Percentiles rank a stretch among this genome's conserved stretches.
Conservation (phyloP, 2,329 filamentous ascomycete genomes). For the Clarireedia homoeocarpa region DNA sequence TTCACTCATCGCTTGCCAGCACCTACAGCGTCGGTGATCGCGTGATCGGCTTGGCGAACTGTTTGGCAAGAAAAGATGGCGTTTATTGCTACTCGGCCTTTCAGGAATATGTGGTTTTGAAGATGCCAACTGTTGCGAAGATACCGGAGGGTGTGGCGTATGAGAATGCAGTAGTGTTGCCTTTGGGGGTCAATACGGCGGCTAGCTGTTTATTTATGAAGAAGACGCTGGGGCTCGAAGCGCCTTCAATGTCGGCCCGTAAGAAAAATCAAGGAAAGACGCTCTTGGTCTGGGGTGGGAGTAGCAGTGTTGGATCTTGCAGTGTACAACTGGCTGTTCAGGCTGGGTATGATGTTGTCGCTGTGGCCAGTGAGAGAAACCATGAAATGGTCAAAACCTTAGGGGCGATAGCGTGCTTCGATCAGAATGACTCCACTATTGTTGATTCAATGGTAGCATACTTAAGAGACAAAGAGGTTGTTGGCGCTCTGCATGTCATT, state of each 20-base stretch:
- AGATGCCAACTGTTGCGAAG: conserved; percentile 10
- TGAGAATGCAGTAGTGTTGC: conserved; percentile 26
- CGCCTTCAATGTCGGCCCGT: neutral
- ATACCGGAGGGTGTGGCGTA: conserved; percentile 26
- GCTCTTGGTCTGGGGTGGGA: conserved; percentile 21
- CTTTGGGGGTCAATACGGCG: conserved; percentile 27
- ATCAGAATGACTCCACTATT: conserved; percentile 29
- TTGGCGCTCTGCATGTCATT: conserved; percentile 25
- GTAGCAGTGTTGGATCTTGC: conserved; percentile 14
- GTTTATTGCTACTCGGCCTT: conserved; percentile 22
- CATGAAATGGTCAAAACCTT: conserved; percentile 30
- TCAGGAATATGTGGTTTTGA: conserved; percentile 25
- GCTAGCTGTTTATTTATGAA: conserved; percentile 25
- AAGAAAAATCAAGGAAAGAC: conserved; percentile 8
- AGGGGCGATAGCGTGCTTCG: conserved; percentile 35
- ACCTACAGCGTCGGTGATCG: conserved; percentile 34
- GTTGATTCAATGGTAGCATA: conserved; percentile 26
- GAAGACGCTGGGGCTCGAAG: conserved; percentile 8
- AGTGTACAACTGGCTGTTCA: conserved; percentile 19
- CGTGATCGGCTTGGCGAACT: conserved; percentile 31
- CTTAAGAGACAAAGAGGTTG: conserved; percentile 26
- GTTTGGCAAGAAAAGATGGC: conserved; percentile 18
- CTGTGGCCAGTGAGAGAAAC: conserved; percentile 31
- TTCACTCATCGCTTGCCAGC: conserved; percentile 28
- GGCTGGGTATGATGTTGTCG: conserved; percentile 35